Conservation (phyloP, 495 filamentous ascomycete species). For the Baudoinia panamericana region DNA sequence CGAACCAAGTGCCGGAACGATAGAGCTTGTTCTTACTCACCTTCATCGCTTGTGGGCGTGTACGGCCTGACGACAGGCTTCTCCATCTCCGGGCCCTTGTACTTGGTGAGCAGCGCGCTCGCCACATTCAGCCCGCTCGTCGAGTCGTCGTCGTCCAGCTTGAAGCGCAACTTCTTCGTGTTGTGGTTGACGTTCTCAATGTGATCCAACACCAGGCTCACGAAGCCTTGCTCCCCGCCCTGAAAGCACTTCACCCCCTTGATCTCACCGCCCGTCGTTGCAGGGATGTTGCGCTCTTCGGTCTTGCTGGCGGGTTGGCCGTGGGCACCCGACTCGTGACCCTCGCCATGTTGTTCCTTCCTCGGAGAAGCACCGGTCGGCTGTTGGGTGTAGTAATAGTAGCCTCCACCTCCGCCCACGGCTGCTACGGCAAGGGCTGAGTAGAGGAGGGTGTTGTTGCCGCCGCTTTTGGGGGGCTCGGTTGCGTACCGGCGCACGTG, state of each 20-base stretch:
- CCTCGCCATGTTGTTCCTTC: neutral
- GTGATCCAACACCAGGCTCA: slow-evolving; percentile 65
- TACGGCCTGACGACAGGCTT: slow-evolving; percentile 85
- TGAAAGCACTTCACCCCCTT: slow-evolving; percentile 47
- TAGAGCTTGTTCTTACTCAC: slow-evolving; percentile 32
- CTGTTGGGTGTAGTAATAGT: slow-evolving; percentile 23
- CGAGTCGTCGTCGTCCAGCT: slow-evolving; percentile 67
- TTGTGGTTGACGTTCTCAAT: slow-evolving; percentile 71
- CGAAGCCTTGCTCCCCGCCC: slow-evolving; percentile 76
- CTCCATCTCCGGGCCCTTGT: slow-evolving; percentile 58
- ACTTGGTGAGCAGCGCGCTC: slow-evolving; percentile 80
- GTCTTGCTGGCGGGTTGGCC: slow-evolving; percentile 13
- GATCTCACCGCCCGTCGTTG: slow-evolving; percentile 2
- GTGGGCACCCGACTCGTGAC: slow-evolving; percentile 4
- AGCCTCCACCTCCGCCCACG: slow-evolving; percentile 22
- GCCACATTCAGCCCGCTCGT: slow-evolving; percentile 69
- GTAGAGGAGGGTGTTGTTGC: slow-evolving; percentile 20
- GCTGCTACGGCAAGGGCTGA: slow-evolving; percentile 19
- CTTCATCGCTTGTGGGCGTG: slow-evolving; percentile 79
- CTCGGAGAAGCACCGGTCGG: slow-evolving; percentile 4
- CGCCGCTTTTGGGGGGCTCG: slow-evolving; percentile 22
- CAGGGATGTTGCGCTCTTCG: slow-evolving; percentile 20
- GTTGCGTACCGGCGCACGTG: slow-evolving; percentile 32
- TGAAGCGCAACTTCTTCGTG: slow-evolving; percentile 77
- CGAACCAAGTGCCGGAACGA: neutral